A percentile compares a stretch with the other conserved stretches of the same genome.
These are phyloP conservation scores for Synchytrium microbalum DNA, from an alignment of 371 early-diverging fungal species.

Conservation along the genomic window DNA sequence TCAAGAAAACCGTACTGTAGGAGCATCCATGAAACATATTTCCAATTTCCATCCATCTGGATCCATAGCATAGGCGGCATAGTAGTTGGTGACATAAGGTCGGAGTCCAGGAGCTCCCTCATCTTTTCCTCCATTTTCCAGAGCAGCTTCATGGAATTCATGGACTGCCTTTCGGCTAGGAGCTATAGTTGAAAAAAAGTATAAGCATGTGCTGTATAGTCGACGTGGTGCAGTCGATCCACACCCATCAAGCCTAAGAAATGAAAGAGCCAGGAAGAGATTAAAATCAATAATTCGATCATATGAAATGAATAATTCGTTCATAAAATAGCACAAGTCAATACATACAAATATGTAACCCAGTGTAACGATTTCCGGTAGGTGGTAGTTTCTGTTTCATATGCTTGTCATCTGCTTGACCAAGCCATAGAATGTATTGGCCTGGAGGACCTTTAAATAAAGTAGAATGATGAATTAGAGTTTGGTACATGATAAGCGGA, in stretches of 20 bases:
- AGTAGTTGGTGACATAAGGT: not conserved
- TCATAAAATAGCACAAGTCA: too few relatives aligned
- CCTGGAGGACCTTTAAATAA: not conserved
- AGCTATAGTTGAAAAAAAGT: slow-evolving; percentile 1
- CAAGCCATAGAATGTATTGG: not conserved
- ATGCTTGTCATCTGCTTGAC: not conserved
- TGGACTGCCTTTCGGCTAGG: not conserved
- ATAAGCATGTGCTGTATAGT: too few relatives aligned
- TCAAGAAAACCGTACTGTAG: too few relatives aligned
- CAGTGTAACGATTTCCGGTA: not conserved
- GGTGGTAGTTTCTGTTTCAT: too few relatives aligned
- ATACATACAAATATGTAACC: not conserved
- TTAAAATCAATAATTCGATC: too few relatives aligned
- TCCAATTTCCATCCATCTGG: not conserved
- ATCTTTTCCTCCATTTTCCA: not conserved
- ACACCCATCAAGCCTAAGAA: too few relatives aligned
- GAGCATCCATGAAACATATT: not conserved
- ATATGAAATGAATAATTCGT: too few relatives aligned
- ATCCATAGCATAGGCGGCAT: not conserved
- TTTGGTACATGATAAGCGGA: not conserved
- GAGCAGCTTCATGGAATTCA: not conserved
- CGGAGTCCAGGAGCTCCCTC: not conserved
- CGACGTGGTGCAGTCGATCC: too few relatives aligned
- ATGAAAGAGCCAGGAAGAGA: too few relatives aligned
- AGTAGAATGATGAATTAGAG: not conserved